These are phyloP conservation scores for Danielozyma ontarioensis DNA, from an alignment of 805 yeast genomes.

Conservation along the genomic window DNA sequence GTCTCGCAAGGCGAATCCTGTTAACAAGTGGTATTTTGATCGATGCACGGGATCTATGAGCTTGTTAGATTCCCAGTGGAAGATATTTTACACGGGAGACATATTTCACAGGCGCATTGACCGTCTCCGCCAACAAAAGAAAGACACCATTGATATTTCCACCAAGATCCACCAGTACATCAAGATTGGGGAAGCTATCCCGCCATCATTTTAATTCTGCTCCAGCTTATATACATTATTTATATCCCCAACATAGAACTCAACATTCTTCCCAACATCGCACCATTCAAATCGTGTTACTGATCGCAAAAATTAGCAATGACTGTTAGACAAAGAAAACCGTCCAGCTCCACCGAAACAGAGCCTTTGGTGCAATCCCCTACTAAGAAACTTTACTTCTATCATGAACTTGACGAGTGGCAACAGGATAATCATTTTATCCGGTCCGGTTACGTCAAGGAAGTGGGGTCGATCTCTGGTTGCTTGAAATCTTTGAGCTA, in stretches of 20 bases:
- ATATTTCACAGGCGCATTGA: slow-evolving; percentile 32
- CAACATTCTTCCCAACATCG: too few relatives aligned
- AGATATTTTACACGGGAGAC: slow-evolving; percentile 38
- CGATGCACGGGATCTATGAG: slow-evolving; percentile 67
- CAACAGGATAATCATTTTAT: slow-evolving; percentile 70
- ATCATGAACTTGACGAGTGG: slow-evolving; percentile 65
- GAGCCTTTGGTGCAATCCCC: too few relatives aligned
- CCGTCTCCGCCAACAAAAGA: slow-evolving; percentile 5
- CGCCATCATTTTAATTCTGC: slow-evolving; percentile 51
- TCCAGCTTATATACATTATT: too few relatives aligned
- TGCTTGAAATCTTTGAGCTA: slow-evolving; percentile 48
- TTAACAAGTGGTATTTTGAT: slow-evolving; percentile 97
- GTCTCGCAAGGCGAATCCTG: slow-evolving; percentile 80
- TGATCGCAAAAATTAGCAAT: too few relatives aligned
- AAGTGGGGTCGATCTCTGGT: slow-evolving; percentile 41
- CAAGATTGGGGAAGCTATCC: slow-evolving; percentile 50
- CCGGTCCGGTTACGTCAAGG: slow-evolving; percentile 57
- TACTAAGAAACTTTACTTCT: slow-evolving; percentile 32
- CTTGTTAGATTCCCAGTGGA: slow-evolving; percentile 32
- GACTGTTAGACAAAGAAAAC: too few relatives aligned
- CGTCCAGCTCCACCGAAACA: too few relatives aligned
- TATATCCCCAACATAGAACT: too few relatives aligned
- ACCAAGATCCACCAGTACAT: slow-evolving; percentile 42
- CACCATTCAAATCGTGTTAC: too few relatives aligned
- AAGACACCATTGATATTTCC: slow-evolving; percentile 16